These are phyloP conservation scores for Aureobasidium sp. DNA, from an alignment of 2,329 filamentous ascomycete genomes.

Conservation along the genomic window DNA sequence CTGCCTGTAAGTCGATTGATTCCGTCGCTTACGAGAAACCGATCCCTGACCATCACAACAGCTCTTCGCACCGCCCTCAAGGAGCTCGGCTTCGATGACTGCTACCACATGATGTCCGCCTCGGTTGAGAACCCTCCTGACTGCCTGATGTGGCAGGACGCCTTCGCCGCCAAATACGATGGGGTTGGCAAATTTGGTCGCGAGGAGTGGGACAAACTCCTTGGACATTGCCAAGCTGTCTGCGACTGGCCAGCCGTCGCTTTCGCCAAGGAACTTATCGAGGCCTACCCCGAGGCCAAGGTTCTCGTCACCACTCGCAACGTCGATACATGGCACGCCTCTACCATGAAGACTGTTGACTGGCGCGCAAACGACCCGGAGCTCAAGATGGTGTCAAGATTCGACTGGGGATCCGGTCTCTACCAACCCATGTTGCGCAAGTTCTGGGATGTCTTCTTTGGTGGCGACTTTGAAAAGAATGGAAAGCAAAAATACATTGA, in stretches of 20 bases:
- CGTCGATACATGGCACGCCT: constrained; percentile 56
- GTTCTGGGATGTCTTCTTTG: constrained; percentile 63
- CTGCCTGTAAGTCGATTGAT: constrained; percentile 49
- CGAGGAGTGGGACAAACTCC: constrained; percentile 62
- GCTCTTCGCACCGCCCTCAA: constrained; percentile 60
- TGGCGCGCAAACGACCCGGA: constrained; percentile 61
- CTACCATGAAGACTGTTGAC: constrained; percentile 60
- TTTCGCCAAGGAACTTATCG: constrained; percentile 63
- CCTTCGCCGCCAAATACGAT: constrained; percentile 56
- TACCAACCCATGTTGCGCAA: constrained; percentile 61
- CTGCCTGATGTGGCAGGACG: constrained; percentile 63
- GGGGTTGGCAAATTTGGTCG: constrained; percentile 56
- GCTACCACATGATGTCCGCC: constrained; percentile 68
- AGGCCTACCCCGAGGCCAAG: constrained; percentile 66
- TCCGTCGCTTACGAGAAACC: not conserved
- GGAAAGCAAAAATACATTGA: constrained; percentile 57
- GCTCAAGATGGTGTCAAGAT: constrained; percentile 47
- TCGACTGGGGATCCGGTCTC: constrained; percentile 58
- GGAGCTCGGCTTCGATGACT: constrained; percentile 59
- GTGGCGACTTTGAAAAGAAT: constrained; percentile 57
- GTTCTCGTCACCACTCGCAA: constrained; percentile 62
- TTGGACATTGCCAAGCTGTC: constrained; percentile 59
- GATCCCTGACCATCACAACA: constrained; percentile 25
- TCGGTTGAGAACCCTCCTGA: constrained; percentile 63
- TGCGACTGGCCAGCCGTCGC: constrained; percentile 63